Base-by-base conservation (phyloP, 2,329 filamentous ascomycete genomes). In the Apiospora kogelbergensis region DNA sequence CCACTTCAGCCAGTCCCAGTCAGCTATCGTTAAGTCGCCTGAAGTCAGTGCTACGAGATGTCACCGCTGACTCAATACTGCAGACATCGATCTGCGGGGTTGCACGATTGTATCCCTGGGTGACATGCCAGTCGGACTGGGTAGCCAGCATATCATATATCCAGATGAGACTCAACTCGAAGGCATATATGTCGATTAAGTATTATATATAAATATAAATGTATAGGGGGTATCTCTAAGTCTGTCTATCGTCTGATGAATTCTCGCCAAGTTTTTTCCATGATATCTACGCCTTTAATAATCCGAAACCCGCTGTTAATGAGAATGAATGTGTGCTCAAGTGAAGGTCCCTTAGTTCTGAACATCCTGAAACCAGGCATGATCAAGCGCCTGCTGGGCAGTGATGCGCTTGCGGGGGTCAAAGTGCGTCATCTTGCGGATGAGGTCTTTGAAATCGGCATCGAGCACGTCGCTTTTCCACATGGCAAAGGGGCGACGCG, bases 401-500 rank as follows among this genome's bases (percentile, higher is more conserved):
- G 81, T 81, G 68, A 82, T 78, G 53, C 81, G 74, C 76, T 75
- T 78, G 26, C 73, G 72, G 9, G 82, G 81, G 71, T 83, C 81
- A 70, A 83, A 78, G 68, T 76, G 77, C 41, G 77, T 81, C 78
- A 83, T 79, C 65, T 76, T 73, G 65, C 69, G 66, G 70, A 83
- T 76, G 33, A 83, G 73, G 67, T 83, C 81, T 69, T 80, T 80
- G 71, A 83, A 81, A 2, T 76, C 74, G 17, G 70, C 68, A 65
- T 85, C 81, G 66, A 81, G 76, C 46, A 75, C 74, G 53, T 78
- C 75, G 74, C 77, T 78, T 70, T 81, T 77, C 80, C 81, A 83
- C 60, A 80, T 71, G 33, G 75, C 70, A 69, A 84, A 84, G 26
- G 83, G 84, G 63, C 76, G 76, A 24, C 81, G 77, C 0, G 82